These are phyloP conservation scores for Trifolium fragiferum DNA, from an alignment of 306 rosid genomes.

Conservation along the genomic window DNA sequence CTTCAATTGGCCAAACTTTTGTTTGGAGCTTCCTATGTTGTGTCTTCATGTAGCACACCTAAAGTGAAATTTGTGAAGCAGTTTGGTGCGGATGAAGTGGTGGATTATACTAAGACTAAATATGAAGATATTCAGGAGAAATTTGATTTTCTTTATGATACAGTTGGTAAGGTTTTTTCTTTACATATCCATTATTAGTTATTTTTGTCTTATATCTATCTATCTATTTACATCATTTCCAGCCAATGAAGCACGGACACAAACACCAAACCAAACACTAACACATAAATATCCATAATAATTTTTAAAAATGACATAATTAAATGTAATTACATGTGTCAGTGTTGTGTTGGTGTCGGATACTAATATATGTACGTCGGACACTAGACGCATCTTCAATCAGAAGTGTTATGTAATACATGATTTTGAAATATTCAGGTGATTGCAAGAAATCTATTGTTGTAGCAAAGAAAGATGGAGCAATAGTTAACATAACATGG, in stretches of 20 bases:
- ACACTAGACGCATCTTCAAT: too few species aligned
- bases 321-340: background rate
- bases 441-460: slow-evolving; percentile 49
- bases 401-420: background rate
- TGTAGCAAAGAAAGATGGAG: slow-evolving; percentile 45
- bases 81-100: slow-evolving; percentile 54
- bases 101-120: slow-evolving; percentile 45
- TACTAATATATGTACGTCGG: too few species aligned
- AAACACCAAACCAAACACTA: too few species aligned
- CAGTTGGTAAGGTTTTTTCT: slow-evolving; percentile 45
- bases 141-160: slow-evolving; percentile 51
- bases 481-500: slow-evolving; percentile 57
- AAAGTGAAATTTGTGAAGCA: slow-evolving; percentile 47
- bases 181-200: background rate
- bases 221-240: too few species aligned
- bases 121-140: slow-evolving; percentile 46
- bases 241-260: too few species aligned
- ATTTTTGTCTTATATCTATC: too few species aligned
- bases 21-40: slow-evolving; percentile 53
- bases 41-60: slow-evolving; percentile 50
- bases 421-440: slow-evolving; percentile 35
- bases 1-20: slow-evolving; percentile 52
- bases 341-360: too few species aligned
- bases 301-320: too few species aligned
- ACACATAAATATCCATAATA: too few species aligned